Conservation (phyloP, 805 yeast species). For the Candida ponderosae region DNA sequence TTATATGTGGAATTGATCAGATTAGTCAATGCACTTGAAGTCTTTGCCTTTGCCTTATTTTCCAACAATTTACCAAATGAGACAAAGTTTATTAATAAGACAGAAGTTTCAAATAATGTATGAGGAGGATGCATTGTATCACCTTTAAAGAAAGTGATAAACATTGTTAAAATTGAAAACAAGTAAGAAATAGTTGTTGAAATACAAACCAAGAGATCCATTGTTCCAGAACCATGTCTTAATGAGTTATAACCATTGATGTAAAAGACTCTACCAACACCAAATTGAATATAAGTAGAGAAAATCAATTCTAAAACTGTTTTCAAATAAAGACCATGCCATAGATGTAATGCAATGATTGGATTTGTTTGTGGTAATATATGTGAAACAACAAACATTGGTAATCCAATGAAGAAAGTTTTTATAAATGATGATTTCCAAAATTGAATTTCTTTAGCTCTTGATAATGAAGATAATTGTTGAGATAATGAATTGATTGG, state of each 20-base stretch:
- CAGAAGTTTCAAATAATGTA: constrained; percentile 77
- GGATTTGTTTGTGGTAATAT: constrained; percentile 33
- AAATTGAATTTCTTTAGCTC: constrained; percentile 60
- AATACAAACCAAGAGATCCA: constrained; percentile 85
- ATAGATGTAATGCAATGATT: constrained; percentile 21
- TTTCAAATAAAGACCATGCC: constrained; percentile 56
- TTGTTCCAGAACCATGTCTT: constrained; percentile 66
- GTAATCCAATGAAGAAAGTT: constrained; percentile 50
- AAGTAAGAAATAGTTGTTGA: constrained; percentile 74
- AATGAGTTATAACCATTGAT: constrained; percentile 57
- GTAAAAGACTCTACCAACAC: constrained; percentile 63
- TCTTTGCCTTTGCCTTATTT: constrained; percentile 87
- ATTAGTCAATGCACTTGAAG: constrained; percentile 80
- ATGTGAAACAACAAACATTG: constrained; percentile 47
- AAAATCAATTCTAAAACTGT: constrained; percentile 52
- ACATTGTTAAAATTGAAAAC: constrained; percentile 63
- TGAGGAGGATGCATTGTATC: constrained; percentile 43
- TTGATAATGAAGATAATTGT: constrained; percentile 63
- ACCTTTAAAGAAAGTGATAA: constrained; percentile 37
- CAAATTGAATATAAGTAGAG: constrained; percentile 53
- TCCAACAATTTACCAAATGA: constrained; percentile 89
- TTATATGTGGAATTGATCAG: constrained; percentile 77
- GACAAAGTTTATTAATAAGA: constrained; percentile 79
- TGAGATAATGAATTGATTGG: constrained; percentile 44
- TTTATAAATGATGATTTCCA: constrained; percentile 57